phyloP scores from a whole-genome alignment of 225 moss, liverwort and hornwort genomes.

The Takakia lepidozioides region DNA sequence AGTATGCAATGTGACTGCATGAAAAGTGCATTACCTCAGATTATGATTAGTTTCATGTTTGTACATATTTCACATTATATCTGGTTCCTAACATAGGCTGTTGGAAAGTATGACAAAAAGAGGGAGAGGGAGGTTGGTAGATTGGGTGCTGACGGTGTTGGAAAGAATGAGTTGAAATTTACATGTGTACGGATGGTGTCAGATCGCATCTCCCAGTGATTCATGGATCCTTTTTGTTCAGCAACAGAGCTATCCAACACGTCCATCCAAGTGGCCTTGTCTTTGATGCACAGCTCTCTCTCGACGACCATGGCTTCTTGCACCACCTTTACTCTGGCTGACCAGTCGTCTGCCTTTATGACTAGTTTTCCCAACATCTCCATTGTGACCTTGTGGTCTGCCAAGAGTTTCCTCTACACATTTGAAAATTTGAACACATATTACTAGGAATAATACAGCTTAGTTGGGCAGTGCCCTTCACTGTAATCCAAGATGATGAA shows the following conservation, averaged over 20 bases:
- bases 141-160: no score
- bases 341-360: slow-evolving; percentile 44
- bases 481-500: neutral
- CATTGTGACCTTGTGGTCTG: slow-evolving; percentile 28
- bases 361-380: slow-evolving; percentile 27
- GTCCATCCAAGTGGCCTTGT: slow-evolving; percentile 31
- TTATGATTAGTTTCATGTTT: no score
- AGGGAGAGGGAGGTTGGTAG: no score
- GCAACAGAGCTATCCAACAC: slow-evolving; percentile 24
- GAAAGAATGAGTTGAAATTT: neutral
- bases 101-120: no score
- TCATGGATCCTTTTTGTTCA: slow-evolving; percentile 24
- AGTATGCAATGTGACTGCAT: no score
- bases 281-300: slow-evolving; percentile 21
- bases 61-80: no score
- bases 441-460: neutral
- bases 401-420: slow-evolving; percentile 27
- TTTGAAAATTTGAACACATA: neutral
- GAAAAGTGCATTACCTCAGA: no score
- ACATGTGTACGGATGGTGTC: slow-evolving; percentile 29
- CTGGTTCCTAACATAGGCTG: no score
- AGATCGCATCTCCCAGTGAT: slow-evolving; percentile 25
- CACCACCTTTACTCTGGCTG: slow-evolving; percentile 26
- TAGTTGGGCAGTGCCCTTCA: neutral
- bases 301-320: slow-evolving; percentile 23